A percentile compares a stretch with the other conserved stretches of the same genome.
Conservation (phyloP, 31 red algal species). For the Odonthalia washingtoniensis region DNA sequence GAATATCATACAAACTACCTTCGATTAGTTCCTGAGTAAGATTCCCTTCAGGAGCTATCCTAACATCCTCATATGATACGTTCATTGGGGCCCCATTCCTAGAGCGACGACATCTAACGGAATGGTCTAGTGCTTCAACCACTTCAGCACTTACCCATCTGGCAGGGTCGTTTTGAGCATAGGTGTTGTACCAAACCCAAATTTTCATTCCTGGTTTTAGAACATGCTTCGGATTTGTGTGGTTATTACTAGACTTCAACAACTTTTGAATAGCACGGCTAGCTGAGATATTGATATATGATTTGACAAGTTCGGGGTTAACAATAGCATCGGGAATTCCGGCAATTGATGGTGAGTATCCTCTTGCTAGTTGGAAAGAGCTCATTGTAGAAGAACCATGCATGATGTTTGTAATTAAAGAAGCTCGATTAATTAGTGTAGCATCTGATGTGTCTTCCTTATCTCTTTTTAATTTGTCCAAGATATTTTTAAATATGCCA, state of each 20-base stretch:
- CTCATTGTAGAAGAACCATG: constrained; percentile 23
- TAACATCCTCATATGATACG: constrained; percentile 14
- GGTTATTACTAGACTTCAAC: background rate
- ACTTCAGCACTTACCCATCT: background rate
- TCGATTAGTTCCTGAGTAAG: constrained; percentile 15
- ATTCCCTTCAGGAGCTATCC: constrained; percentile 7
- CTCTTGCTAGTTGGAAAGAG: constrained; percentile 24
- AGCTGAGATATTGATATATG: background rate
- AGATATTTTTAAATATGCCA: constrained; percentile 2
- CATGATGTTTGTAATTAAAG: constrained; percentile 17
- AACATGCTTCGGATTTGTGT: background rate
- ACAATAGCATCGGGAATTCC: constrained; percentile 1
- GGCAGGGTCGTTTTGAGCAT: background rate
- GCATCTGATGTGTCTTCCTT: background rate
- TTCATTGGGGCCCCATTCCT: background rate
- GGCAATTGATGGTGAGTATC: constrained; percentile 19
- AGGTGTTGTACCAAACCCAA: constrained; percentile 35
- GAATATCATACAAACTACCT: background rate
- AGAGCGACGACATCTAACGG: constrained; percentile 2
- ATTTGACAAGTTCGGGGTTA: background rate
- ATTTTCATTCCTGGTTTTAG: background rate
- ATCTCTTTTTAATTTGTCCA: background rate
- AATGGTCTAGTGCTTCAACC: background rate
- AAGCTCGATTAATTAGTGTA: constrained; percentile 11
- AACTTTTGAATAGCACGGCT: constrained; percentile 12